A percentile compares a stretch with the other conserved stretches of the same genome.
These are phyloP conservation scores for Ophiocordyceps camponoti-floridani DNA, from an alignment of 2,329 filamentous ascomycete species.

Conservation along the genomic window DNA sequence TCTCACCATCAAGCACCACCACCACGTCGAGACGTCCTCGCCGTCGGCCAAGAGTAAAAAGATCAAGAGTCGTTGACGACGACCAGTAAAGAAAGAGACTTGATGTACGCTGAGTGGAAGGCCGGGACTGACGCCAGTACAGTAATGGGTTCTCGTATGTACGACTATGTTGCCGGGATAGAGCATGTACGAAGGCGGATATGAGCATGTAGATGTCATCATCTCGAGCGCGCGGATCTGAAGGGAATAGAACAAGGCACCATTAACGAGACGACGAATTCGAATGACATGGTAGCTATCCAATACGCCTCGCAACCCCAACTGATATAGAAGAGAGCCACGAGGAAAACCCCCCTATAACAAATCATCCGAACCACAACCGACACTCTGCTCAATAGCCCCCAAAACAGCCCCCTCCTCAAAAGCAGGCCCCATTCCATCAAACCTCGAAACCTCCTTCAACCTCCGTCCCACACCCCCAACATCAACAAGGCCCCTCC, in stretches of 20 bases:
- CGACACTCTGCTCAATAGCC: conserved; percentile 64
- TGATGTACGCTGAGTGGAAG: too few species aligned
- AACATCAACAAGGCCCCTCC: conserved; percentile 63
- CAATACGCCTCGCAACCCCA: background rate
- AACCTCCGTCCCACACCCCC: conserved; percentile 63
- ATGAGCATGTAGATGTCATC: background rate
- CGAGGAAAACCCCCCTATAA: conserved; percentile 7
- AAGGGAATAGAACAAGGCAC: background rate
- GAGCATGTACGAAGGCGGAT: background rate
- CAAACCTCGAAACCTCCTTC: conserved; percentile 58
- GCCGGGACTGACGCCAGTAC: too few species aligned
- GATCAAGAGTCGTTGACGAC: background rate
- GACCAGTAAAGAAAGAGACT: background rate
- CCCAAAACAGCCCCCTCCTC: conserved; percentile 54
- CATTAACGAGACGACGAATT: background rate
- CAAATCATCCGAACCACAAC: conserved; percentile 62
- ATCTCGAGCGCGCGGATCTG: too few species aligned
- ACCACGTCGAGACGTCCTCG: conserved; percentile 21
- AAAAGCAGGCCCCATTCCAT: conserved; percentile 79
- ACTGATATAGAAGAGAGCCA: background rate
- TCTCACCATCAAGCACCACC: conserved; percentile 81
- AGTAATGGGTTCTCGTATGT: too few species aligned
- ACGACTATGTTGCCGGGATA: background rate
- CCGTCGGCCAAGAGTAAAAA: background rate
- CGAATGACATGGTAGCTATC: background rate